Base-by-base conservation (phyloP, 345 rosid species). In the Sisymbrium altissimum region DNA sequence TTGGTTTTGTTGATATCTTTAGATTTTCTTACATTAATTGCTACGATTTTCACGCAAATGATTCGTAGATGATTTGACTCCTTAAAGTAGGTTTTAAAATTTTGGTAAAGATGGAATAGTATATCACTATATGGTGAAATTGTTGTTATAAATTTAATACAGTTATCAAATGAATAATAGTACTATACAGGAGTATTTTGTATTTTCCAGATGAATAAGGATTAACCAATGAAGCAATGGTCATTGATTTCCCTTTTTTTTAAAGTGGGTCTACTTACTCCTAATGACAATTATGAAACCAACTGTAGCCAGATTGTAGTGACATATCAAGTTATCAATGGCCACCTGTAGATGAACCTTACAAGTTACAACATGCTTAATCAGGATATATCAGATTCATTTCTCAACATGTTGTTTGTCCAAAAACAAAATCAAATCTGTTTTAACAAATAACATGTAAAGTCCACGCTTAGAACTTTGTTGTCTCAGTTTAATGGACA, bases 401-500 rank as follows among this genome's bases (percentile, higher is more conserved):
- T 69, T 13, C 23, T 43, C 41, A 5, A 32, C n/a, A 41, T 41
- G 60, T 55, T 55, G 6, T 29, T 25, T 54, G 18, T 54, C 36
- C 36, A 18, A 0, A 12, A 53, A 13, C 27, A 3, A 29, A 21
- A 4, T 11, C 18, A 48, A n/a, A 21, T 48, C 4, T 39, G 23
- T 40, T 38, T 5, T 6, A 29, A 6, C n/a, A 54, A 29, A 6
- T 32, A 15, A 68, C 14, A 56, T n/a, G 35, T 10, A 30, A 7
- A 6, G 30, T 9, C 5, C 19, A n/a, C 15, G 14, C 12, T 21
- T 32, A 17, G 27, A 45, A 21, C 39, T 70, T 59, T 70, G 29
- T 46, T 70, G 59, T 35, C 48, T 59, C 59, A 5, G 17, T 59
- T 35, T 70, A 14, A 59, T 70, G 48, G 67, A 57, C 57, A 55